phyloP scores from a whole-genome alignment of 108 stramenopile genomes.

The Fragilariopsis cylindrus region DNA sequence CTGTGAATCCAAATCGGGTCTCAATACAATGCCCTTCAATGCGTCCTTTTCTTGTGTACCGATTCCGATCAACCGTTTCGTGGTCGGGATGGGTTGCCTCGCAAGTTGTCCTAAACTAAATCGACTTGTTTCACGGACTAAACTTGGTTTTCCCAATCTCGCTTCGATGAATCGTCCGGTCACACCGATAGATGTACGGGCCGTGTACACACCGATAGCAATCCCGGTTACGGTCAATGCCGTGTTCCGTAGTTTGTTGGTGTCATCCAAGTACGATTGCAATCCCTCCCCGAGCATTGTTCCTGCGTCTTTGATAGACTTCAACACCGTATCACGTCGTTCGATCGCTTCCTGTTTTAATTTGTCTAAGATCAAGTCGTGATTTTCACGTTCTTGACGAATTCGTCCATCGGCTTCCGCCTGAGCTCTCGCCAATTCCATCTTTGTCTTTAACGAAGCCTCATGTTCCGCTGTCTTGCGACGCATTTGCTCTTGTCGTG shows the following conservation, averaged over 20 bases:
- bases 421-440: conserved; percentile 86
- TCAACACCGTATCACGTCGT: conserved; percentile 90
- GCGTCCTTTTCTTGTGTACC: conserved; percentile 80
- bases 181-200: conserved; percentile 88
- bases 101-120: conserved; percentile 64
- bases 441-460: conserved; percentile 88
- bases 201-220: conserved; percentile 93
- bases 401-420: conserved; percentile 96
- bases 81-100: conserved; percentile 51
- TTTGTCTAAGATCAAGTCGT: conserved; percentile 93
- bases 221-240: conserved; percentile 90
- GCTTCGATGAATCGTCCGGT: conserved; percentile 93
- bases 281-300: conserved; percentile 88
- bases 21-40: conserved; percentile 93
- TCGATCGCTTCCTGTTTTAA: conserved; percentile 84
- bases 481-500: conserved; percentile 94
- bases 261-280: conserved; percentile 82
- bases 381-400: conserved; percentile 94
- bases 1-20: conserved; percentile 80
- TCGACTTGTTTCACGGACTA: conserved; percentile 96
- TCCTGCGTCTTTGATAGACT: conserved; percentile 90
- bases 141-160: conserved; percentile 93
- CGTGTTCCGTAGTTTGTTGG: conserved; percentile 90
- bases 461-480: conserved; percentile 97
- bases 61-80: conserved; percentile 66